A percentile compares a stretch with the other conserved stretches of the same genome.
phyloP scores from a whole-genome alignment of 2,329 filamentous ascomycete species.

The Sclerotinia nivalis region DNA sequence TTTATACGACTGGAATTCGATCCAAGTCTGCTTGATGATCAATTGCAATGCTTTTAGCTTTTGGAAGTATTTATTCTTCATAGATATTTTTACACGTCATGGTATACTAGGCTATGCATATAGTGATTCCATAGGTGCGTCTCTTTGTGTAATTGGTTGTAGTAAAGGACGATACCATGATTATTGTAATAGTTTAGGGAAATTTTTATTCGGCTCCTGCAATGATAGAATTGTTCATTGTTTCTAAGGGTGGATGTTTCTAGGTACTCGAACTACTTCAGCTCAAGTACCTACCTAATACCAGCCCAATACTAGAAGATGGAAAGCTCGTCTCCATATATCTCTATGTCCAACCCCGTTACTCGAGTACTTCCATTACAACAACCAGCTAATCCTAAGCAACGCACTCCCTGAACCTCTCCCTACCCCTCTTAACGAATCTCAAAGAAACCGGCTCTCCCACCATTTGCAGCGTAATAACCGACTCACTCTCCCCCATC shows the following conservation, averaged over 20 bases:
- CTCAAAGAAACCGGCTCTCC: conserved; percentile 26
- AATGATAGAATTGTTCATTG: not conserved
- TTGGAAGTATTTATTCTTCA: too few relatives aligned
- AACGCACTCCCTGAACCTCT: conserved; percentile 24
- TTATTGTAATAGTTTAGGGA: not conserved
- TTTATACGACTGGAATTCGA: too few relatives aligned
- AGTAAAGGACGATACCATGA: too few relatives aligned
- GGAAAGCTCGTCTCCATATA: not conserved
- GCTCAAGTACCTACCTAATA: not conserved
- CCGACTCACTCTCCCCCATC: conserved; percentile 20
- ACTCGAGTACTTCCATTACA: not conserved
- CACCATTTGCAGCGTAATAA: conserved; percentile 27
- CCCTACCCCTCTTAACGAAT: conserved; percentile 28
- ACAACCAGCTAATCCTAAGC: not conserved
- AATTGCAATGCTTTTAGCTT: too few relatives aligned
- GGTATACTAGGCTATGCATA: too few relatives aligned
- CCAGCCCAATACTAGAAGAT: not conserved
- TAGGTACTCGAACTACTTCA: not conserved
- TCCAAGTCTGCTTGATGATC: too few relatives aligned
- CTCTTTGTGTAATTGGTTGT: too few relatives aligned
- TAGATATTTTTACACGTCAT: too few relatives aligned
- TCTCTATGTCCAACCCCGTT: not conserved
- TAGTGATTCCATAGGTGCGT: too few relatives aligned
- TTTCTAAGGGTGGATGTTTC: not conserved
- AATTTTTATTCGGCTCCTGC: too few relatives aligned